Evolutionary conservation across 768 basidiomycete species (phyloP), one percentile per base, ranked within the genome.

Genomic region (Tephrocybe sp.): DNA sequence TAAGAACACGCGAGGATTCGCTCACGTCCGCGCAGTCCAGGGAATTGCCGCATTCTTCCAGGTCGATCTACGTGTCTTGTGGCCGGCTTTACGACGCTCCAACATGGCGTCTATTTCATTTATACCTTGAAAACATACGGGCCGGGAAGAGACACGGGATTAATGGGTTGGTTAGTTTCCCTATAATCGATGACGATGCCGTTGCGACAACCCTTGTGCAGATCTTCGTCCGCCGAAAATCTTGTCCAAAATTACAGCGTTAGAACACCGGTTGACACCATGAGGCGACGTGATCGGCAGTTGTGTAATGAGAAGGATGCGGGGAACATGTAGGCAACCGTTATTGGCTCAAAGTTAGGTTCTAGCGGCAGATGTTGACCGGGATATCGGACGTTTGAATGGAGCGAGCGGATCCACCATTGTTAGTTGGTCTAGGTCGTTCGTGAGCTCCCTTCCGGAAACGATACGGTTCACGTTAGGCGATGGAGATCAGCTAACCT

Each of bases 281-380:
- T 34, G 21, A 22, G 47, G 57, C 57, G 57, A 56, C 44, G 35
- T 59, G 57, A 59, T 59, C 57, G 57, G 57, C 57, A 53, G 34
- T 53, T 56, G 49, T 24, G 44, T 59, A 59, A 59, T 51, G 36
- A 32, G 32, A 48, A 56, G 45, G 2, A 28, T 39, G 49, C 49
- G 54, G 54, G 44, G 34, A 53, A 51, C 49, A 53, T 53, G 41
- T 51, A 43, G 30, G 49, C 50, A 35, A 38, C 56, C 56, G 52
- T 41, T n/a, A 25, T 40, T 44, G 31, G 38, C 49, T 53, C 8
- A 53, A 25, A 34, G 37, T 58, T 51, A 44, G 46, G 21, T 24
- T 27, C 9, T 19, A 25, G 32, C 39, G 28, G 34, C 27, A 36
- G 41, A 47, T 35, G 25, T 5, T 43, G 25, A 43, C 46, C 40